Evolutionary conservation across 257 asterid genomes (phyloP), one percentile per base, ranked within the genome.

Genomic region (Solanum lignicaule): DNA sequence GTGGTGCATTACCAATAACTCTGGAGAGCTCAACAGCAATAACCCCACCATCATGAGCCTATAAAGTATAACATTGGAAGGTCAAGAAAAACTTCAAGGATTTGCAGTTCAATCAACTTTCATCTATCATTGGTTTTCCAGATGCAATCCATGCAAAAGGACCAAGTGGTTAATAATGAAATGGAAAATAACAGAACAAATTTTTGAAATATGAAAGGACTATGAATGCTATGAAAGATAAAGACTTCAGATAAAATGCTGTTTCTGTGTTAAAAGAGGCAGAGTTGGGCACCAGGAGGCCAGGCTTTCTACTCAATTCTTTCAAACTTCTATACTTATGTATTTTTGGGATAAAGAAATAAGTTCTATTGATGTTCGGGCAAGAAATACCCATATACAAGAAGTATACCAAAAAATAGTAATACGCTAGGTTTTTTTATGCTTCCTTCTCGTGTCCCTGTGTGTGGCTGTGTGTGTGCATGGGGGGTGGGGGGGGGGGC

Each of bases 1-100:
- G 99, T 60, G 99, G 99, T 87, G 99, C 94, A 90, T 96, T 94
- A 88, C 98, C 98, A 89, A 90, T 90, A 89, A 97, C 98, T 91
- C 95, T 96, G 88, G 99, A 95, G 89, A 96, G 99, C 94, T 97
- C 99, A 87, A 96, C 88, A 86, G 98, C 98, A 91, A 94, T 92
- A 91, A 97, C 99, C 89, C 98, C 99, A 27, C 99, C 99, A 41
- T 97, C 99, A 93, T 97, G 99, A 83, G 99, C 99, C 99, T 97
- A 29, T 46, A 33, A 84, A 91, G 86, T 82, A 87, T 89, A 83
- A 86, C 86, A 79, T 83, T 82, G 43, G 68, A 46, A 36, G 55
- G 39, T 33, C 36, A 86, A 66, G 76, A 83, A 3, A 20, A 29
- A 41, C 69, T 82, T 48, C 85, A 82, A 10, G 85, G 85, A 82